These are phyloP conservation scores for Passiflora organensis DNA, from an alignment of 345 rosid genomes.

Conservation along the genomic window DNA sequence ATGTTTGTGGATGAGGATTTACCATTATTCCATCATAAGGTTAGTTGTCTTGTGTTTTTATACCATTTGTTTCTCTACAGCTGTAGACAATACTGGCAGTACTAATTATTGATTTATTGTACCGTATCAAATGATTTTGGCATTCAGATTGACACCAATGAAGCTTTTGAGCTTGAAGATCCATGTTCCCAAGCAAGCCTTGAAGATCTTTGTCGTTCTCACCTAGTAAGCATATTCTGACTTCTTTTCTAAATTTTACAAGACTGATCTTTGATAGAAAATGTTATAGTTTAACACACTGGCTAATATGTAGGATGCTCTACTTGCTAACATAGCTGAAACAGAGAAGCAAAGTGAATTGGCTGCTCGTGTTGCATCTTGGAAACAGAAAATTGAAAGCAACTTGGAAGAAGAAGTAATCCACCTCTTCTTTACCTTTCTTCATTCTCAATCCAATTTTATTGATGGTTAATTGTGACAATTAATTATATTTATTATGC, in stretches of 20 bases:
- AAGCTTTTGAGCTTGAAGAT: constrained; percentile 38
- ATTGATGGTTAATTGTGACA: background rate
- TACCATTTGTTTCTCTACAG: constrained; percentile 4
- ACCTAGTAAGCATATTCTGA: constrained; percentile 53
- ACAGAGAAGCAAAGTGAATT: constrained; percentile 85
- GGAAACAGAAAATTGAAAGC: constrained; percentile 92
- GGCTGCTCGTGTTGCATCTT: constrained; percentile 81
- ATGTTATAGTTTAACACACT: constrained; percentile 1
- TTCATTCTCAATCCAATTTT: background rate
- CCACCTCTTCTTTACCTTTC: constrained; percentile 6
- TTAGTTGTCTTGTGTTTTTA: constrained; percentile 16
- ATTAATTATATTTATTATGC: background rate
- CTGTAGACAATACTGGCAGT: background rate
- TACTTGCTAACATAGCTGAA: constrained; percentile 91
- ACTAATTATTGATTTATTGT: constrained; percentile 22
- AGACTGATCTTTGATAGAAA: background rate
- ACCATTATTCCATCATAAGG: constrained; percentile 32
- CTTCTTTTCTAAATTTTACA: background rate
- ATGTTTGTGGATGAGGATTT: constrained; percentile 52
- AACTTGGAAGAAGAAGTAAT: constrained; percentile 90
- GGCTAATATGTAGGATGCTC: constrained; percentile 60
- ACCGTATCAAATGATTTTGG: constrained; percentile 32
- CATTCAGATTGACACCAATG: constrained; percentile 29
- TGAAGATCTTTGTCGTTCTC: constrained; percentile 95
- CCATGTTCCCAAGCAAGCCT: constrained; percentile 58